Conservation (phyloP, 208 protist species). For the Wallacemonas sp. region DNA sequence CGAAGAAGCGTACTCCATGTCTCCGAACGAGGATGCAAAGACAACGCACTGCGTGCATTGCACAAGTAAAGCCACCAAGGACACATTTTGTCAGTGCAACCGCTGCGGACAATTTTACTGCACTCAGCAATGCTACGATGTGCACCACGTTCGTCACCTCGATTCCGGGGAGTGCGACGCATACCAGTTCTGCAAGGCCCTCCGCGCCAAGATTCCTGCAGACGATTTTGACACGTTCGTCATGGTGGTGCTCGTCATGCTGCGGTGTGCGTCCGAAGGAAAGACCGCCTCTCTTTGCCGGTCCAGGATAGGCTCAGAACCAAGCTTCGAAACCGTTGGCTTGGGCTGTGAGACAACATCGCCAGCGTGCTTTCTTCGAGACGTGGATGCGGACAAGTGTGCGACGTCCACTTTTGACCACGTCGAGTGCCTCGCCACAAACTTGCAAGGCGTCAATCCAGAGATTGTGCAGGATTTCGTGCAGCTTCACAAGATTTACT, state of each 20-base stretch:
- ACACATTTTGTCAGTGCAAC: constrained; percentile 7
- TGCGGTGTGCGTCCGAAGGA: constrained; percentile 24
- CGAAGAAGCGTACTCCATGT: constrained; percentile 32
- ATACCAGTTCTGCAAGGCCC: constrained; percentile 19
- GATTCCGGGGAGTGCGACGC: constrained; percentile 32
- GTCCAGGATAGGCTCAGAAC: not conserved
- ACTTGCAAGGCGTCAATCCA: constrained; percentile 20
- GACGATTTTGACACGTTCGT: constrained; percentile 42
- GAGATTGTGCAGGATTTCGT: constrained; percentile 35
- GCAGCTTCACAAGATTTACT: constrained; percentile 25
- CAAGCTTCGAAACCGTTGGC: constrained; percentile 28
- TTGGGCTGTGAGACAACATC: constrained; percentile 16
- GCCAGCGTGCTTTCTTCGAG: constrained; percentile 27
- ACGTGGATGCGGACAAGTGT: not conserved
- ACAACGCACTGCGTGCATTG: constrained; percentile 28
- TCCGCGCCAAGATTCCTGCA: constrained; percentile 11
- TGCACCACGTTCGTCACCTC: constrained; percentile 6
- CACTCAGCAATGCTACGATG: constrained; percentile 18
- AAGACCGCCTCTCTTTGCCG: constrained; percentile 17
- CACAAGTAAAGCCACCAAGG: not conserved
- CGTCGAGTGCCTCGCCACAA: constrained; percentile 38
- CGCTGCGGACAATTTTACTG: constrained; percentile 27
- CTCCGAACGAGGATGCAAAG: constrained; percentile 19
- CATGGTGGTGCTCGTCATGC: constrained; percentile 26
- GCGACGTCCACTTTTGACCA: constrained; percentile 24